Evolutionary conservation across 768 basidiomycete species (phyloP).

Genomic region (Leccinum variicolor): DNA sequence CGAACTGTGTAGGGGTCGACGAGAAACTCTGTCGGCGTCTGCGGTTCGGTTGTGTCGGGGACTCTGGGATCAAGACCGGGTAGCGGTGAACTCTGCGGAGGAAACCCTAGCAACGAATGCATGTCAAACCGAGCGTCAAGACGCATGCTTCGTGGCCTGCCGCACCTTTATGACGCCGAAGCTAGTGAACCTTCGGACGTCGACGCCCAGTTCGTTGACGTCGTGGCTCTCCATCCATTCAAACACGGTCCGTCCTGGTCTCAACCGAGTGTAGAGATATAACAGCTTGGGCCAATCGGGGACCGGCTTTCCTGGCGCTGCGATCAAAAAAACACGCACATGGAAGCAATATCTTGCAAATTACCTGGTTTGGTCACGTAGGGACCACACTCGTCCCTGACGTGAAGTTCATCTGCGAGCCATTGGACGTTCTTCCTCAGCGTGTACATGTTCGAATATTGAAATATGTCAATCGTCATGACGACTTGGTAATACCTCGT

Average conservation of each 20-base stretch:
- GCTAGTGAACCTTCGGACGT: conserved; percentile 90
- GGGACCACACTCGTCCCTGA: conserved; percentile 86
- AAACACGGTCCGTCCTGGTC: conserved; percentile 76
- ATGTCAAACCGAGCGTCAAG: neutral
- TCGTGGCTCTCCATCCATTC: conserved; percentile 85
- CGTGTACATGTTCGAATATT: conserved; percentile 97
- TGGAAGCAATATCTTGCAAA: neutral
- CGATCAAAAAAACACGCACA: conserved; percentile 1
- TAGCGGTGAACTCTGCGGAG: conserved; percentile 91
- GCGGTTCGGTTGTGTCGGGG: conserved; percentile 18
- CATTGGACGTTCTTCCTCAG: conserved; percentile 82
- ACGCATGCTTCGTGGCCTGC: neutral
- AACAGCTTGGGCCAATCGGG: conserved; percentile 89
- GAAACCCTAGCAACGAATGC: conserved; percentile 60
- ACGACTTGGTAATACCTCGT: conserved; percentile 93
- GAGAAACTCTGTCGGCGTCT: conserved; percentile 32
- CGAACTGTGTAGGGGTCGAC: conserved; percentile 11
- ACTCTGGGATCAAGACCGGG: conserved; percentile 65
- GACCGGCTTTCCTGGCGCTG: conserved; percentile 45
- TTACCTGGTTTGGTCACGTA: conserved; percentile 82
- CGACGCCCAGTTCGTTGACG: conserved; percentile 72
- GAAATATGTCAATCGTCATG: conserved; percentile 96
- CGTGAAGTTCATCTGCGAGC: conserved; percentile 80
- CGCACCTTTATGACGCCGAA: conserved; percentile 94
- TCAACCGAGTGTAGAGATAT: conserved; percentile 81